phyloP scores from a whole-genome alignment of 2,329 filamentous ascomycete species.

The Colletotrichum echinochloae region DNA sequence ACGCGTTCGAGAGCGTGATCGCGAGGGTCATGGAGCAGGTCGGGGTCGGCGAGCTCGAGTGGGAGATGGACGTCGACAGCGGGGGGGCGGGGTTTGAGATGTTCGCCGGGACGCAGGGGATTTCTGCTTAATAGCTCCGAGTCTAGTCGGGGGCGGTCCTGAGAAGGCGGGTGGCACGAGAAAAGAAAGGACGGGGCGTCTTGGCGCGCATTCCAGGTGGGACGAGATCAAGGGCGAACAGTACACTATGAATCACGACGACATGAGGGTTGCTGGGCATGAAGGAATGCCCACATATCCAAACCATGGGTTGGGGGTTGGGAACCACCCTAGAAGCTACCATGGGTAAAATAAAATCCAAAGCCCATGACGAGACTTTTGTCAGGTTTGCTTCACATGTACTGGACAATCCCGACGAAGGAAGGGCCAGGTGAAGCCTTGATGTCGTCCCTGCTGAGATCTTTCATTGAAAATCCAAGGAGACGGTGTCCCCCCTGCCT shows the following conservation, averaged over 20 bases:
- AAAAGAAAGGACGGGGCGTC: too few species aligned
- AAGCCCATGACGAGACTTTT: not conserved
- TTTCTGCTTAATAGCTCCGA: constrained; percentile 2
- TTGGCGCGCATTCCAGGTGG: not conserved
- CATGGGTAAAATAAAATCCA: not conserved
- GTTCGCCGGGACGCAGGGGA: constrained; percentile 4
- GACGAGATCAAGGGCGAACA: not conserved
- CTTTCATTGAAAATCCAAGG: not conserved
- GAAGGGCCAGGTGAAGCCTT: not conserved
- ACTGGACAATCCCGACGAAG: not conserved
- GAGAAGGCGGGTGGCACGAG: not conserved
- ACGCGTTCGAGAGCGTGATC: constrained; percentile 60
- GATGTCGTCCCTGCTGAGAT: not conserved
- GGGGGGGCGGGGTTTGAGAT: not conserved
- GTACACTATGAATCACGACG: constrained; percentile 3
- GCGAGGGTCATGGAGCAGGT: constrained; percentile 52
- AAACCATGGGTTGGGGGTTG: not conserved
- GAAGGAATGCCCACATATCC: not conserved
- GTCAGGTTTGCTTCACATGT: not conserved
- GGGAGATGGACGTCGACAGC: constrained; percentile 25
- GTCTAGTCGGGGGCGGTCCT: too few species aligned
- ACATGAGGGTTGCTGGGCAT: not conserved
- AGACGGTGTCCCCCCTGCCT: not conserved
- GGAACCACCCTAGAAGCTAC: not conserved
- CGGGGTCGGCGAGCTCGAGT: constrained; percentile 25